Base-by-base conservation (phyloP, 129 eudicot genomes). In the Heracleum sosnowskyi region DNA sequence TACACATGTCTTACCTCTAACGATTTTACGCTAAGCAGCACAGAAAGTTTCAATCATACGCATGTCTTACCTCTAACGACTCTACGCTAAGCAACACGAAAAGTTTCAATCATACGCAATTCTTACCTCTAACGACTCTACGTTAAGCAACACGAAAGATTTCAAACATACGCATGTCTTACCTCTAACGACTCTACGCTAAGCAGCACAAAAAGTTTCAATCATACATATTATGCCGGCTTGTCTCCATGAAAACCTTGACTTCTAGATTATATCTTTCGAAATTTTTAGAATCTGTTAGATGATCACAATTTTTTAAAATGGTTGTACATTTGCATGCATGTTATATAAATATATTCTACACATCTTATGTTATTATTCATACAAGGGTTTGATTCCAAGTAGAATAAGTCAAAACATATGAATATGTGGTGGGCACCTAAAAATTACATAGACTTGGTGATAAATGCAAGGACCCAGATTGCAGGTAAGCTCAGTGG, bases 401-500 rank as follows among this genome's bases (percentile, higher is more conserved):
- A 42, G 10, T 8, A 9, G 11, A 42, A 7, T 17, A 49, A 49
- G n/a, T n/a, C 18, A 17, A 47, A 47, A 47, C 22, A 4, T 17
- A 4, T 17, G 55, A 47, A 17, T 15, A 12, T 45, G 11, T 15
- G 29, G 64, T 55, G 64, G 64, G 64, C 64, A 7, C 41, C 41
- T 12, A 33, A 35, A 34, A 34, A 17, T 31, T 40, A 26, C 33
- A 71, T 24, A 63, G 72, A 66, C 72, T 66, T 66, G 40, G 3
- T 66, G 72, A 66, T 66, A 40, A 40, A 40, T 39, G 49, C 53
- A 40, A 40, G 46, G 55, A n/a, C 76, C 9, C 68, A 60, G 34
- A 60, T 60, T 60, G 68, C 68, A 40, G 76, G 76, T 72, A 41
- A 41, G 76, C 4, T 72, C 53, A n/a, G 76, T 60, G 46, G 39